These are phyloP conservation scores for Iris macrosiphon DNA, from an alignment of 106 monocot species.

Conservation along the genomic window DNA sequence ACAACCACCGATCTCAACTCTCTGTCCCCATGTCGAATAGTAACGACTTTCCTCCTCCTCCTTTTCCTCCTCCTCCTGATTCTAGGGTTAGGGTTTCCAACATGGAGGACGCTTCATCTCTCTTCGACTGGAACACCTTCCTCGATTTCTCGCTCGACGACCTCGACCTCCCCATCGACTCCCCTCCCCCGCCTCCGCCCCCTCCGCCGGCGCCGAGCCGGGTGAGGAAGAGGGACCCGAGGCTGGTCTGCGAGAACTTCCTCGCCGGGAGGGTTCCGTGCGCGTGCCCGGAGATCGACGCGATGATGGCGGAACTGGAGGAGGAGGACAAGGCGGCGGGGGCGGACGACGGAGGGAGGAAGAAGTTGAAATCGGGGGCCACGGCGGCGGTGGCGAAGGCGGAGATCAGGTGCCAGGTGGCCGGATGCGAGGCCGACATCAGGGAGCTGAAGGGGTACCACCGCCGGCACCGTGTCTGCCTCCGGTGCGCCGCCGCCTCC, in stretches of 20 bases:
- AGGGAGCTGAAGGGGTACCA: constrained; percentile 92
- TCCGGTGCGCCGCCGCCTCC: constrained; percentile 61
- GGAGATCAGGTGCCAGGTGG: constrained; percentile 68
- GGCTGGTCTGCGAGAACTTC: constrained; percentile 73
- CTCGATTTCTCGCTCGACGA: constrained; percentile 54
- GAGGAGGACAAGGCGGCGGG: constrained; percentile 30
- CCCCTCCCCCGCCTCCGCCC: constrained; percentile 4
- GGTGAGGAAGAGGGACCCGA: constrained; percentile 79
- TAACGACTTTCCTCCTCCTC: background rate
- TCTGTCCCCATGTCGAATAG: no score
- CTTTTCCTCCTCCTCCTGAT: background rate
- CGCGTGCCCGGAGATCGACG: constrained; percentile 84
- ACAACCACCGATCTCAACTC: background rate
- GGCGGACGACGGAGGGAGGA: constrained; percentile 28
- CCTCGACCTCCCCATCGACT: constrained; percentile 11
- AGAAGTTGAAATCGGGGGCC: constrained; percentile 26
- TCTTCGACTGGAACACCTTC: constrained; percentile 56
- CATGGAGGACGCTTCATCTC: constrained; percentile 10
- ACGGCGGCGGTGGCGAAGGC: constrained; percentile 8
- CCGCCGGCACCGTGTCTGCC: constrained; percentile 66
- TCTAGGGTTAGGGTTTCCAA: constrained; percentile 1
- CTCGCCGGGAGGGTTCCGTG: constrained; percentile 76
- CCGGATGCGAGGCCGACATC: constrained; percentile 79
- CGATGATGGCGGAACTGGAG: constrained; percentile 33
- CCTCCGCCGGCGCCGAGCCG: background rate